Conservation (phyloP, 345 rosid species). For the Murraya paniculata region DNA sequence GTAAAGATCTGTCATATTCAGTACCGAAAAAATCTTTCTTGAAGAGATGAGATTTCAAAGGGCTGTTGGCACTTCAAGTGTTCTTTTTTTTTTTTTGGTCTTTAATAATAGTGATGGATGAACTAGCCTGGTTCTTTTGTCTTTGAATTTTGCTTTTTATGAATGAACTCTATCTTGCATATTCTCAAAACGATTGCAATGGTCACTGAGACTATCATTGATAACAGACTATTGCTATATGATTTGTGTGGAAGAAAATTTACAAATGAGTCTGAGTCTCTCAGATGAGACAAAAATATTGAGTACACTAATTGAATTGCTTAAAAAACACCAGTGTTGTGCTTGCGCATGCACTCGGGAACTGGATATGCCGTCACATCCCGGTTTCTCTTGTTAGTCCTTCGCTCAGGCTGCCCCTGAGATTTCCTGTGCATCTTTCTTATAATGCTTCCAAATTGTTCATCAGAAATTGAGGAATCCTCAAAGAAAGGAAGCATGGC, state of each 20-base stretch:
- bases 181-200: background rate
- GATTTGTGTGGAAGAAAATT: background rate
- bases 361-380: constrained; percentile 70
- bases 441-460: constrained; percentile 44
- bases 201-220: background rate
- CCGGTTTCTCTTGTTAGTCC: constrained; percentile 47
- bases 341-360: constrained; percentile 76
- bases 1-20: background rate
- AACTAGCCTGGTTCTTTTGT: background rate
- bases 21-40: background rate
- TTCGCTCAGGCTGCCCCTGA: constrained; percentile 56
- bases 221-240: background rate
- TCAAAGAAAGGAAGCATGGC: constrained; percentile 58
- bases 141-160: background rate
- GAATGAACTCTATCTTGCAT: background rate
- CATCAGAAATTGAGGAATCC: constrained; percentile 43
- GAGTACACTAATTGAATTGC: background rate
- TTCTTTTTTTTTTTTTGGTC: background rate
- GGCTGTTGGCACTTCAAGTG: background rate
- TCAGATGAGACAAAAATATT: background rate
- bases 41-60: background rate
- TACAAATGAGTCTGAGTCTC: background rate
- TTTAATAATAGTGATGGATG: background rate
- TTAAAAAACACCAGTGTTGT: constrained; percentile 20
- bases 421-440: constrained; percentile 57